phyloP scores from a whole-genome alignment of 2,329 filamentous ascomycete species.

The Exophiala phaeomuriformis region DNA sequence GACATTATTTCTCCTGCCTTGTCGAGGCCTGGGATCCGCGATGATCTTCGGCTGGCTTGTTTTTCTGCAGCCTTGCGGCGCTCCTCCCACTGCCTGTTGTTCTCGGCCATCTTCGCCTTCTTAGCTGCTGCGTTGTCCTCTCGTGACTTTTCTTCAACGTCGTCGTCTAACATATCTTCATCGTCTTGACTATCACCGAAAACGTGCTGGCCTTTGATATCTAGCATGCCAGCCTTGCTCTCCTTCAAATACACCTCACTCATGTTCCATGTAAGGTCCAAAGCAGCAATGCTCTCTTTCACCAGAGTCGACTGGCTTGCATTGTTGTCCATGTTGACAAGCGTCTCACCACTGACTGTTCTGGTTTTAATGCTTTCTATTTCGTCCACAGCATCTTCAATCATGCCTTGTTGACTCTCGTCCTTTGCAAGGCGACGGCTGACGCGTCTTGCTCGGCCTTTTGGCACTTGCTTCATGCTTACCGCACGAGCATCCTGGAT shows the following conservation, averaged over 20 bases:
- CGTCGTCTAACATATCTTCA: conserved; percentile 10
- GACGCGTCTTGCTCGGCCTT: conserved; percentile 24
- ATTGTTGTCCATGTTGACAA: conserved; percentile 38
- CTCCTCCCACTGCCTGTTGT: conserved; percentile 24
- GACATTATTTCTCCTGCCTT: conserved; percentile 40
- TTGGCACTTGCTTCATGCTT: conserved; percentile 21
- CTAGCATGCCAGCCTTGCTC: conserved; percentile 4
- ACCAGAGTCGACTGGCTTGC: conserved; percentile 33
- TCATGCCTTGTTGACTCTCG: conserved; percentile 27
- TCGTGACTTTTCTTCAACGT: conserved; percentile 30
- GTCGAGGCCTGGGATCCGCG: conserved; percentile 38
- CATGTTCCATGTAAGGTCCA: conserved; percentile 33
- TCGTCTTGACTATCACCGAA: conserved; percentile 3
- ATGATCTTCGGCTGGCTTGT: conserved; percentile 36
- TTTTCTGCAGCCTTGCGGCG: conserved; percentile 27
- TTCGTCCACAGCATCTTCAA: conserved; percentile 27
- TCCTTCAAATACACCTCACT: conserved; percentile 17
- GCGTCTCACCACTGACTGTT: conserved; percentile 30
- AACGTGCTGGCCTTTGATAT: conserved; percentile 11
- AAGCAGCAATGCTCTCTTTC: conserved; percentile 37
- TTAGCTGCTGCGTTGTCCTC: conserved; percentile 30
- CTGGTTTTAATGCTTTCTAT: conserved; percentile 24
- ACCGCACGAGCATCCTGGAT: conserved; percentile 19
- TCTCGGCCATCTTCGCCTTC: conserved; percentile 24
- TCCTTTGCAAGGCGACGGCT: conserved; percentile 9